Conservation (phyloP, 2,329 filamentous ascomycete species). For the Hypoxylon sp. region DNA sequence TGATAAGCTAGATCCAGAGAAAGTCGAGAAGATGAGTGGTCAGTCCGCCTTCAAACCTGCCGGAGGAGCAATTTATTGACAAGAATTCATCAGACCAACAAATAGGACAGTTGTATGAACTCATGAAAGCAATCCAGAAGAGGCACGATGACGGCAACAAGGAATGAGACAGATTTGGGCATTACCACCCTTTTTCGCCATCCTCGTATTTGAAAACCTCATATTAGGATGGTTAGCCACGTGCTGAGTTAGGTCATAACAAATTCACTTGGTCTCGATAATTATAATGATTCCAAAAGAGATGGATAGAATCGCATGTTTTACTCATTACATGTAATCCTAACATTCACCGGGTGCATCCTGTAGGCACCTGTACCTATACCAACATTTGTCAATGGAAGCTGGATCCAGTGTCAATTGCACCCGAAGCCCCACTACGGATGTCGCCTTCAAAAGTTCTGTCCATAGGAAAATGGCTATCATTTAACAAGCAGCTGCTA, state of each 20-base stretch:
- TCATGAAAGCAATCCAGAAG: constrained; percentile 85
- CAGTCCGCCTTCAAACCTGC: constrained; percentile 53
- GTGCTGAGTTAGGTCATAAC: not conserved
- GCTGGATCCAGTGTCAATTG: too few relatives aligned
- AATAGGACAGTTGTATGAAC: constrained; percentile 91
- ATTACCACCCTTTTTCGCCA: not conserved
- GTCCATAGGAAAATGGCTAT: too few relatives aligned
- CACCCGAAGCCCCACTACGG: too few relatives aligned
- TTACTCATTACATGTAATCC: not conserved
- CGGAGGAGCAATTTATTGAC: constrained; percentile 2
- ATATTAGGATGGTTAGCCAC: not conserved
- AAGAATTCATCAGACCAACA: constrained; percentile 79
- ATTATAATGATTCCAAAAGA: not conserved
- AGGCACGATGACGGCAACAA: constrained; percentile 47
- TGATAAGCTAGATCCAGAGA: constrained; percentile 84
- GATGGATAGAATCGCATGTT: not conserved
- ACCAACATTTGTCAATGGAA: too few relatives aligned
- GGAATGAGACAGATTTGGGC: constrained; percentile 27
- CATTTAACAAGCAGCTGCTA: too few relatives aligned
- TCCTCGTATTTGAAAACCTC: not conserved
- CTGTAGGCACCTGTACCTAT: not conserved
- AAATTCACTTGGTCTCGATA: not conserved
- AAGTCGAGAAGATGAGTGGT: constrained; percentile 97
- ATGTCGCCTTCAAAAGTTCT: too few relatives aligned
- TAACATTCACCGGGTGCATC: not conserved